Evolutionary conservation across 73 alveolate genomes (phyloP).

Genomic region (Tetrahymena borealis): DNA sequence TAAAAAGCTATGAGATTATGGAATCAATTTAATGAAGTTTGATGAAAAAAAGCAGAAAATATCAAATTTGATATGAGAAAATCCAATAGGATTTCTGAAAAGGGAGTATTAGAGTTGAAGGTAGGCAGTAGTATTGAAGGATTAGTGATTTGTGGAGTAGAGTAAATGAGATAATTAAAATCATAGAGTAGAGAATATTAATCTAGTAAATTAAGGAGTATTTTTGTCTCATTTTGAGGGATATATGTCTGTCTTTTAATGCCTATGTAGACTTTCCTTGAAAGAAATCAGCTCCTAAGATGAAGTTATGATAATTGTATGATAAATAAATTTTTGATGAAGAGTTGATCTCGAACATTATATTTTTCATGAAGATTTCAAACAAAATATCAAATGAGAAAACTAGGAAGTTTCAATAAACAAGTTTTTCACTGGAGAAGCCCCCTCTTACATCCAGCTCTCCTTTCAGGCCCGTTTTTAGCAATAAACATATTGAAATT

Average conservation of each 20-base stretch:
- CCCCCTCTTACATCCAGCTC: not conserved
- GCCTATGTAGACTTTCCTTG: too few species aligned
- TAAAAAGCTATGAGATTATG: not conserved
- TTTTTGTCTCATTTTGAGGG: too few species aligned
- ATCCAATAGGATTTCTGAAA: not conserved
- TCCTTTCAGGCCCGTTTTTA: not conserved
- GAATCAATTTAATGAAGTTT: not conserved
- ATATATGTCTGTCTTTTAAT: too few species aligned
- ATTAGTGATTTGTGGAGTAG: not conserved
- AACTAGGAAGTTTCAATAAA: not conserved
- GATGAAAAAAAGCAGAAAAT: not conserved
- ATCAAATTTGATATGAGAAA: not conserved
- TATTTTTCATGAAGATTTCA: not conserved
- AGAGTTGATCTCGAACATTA: not conserved
- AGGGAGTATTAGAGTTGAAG: not conserved
- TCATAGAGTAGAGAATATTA: too few species aligned
- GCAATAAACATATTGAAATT: not conserved
- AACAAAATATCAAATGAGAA: not conserved
- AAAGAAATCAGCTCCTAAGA: too few species aligned
- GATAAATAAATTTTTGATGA: not conserved
- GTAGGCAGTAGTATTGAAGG: not conserved
- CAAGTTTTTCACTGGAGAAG: not conserved
- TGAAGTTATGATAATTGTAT: not conserved
- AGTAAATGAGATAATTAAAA: not conserved
- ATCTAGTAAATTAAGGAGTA: too few species aligned